These are phyloP conservation scores for Candolleomyces aberdarensis DNA, from an alignment of 768 basidiomycete species.

Conservation along the genomic window DNA sequence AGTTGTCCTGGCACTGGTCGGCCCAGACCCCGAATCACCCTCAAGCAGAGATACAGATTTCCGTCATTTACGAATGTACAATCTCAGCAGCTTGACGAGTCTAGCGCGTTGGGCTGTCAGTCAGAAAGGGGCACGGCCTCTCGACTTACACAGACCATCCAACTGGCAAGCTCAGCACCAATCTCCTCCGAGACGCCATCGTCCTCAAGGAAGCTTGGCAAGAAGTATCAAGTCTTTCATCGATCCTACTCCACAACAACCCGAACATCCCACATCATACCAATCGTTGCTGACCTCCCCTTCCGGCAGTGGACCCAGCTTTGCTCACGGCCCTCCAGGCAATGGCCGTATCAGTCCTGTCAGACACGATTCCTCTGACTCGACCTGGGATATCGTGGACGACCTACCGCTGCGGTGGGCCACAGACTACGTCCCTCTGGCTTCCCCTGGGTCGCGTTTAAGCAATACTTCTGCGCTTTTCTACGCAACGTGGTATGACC, in stretches of 20 bases:
- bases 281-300: slow-evolving; percentile 30
- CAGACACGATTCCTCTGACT: slow-evolving; percentile 38
- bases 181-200: slow-evolving; percentile 46
- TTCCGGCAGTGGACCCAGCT: slow-evolving; percentile 7
- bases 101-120: slow-evolving; percentile 72
- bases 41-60: slow-evolving; percentile 50
- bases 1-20: slow-evolving; percentile 74
- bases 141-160: slow-evolving; percentile 54
- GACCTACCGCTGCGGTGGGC: slow-evolving; percentile 78
- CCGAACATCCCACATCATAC: slow-evolving; percentile 27
- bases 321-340: slow-evolving; percentile 9
- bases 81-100: slow-evolving; percentile 67
- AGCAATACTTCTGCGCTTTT: slow-evolving; percentile 53
- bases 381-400: slow-evolving; percentile 73
- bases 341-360: slow-evolving; percentile 18
- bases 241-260: slow-evolving; percentile 21
- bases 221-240: slow-evolving; percentile 62
- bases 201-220: slow-evolving; percentile 55
- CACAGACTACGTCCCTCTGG: slow-evolving; percentile 83
- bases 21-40: slow-evolving; percentile 49
- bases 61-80: slow-evolving; percentile 72
- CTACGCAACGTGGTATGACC: slow-evolving; percentile 69
- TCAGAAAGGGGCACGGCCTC: slow-evolving; percentile 62
- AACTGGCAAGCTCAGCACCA: slow-evolving; percentile 48
- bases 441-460: slow-evolving; percentile 61